Evolutionary conservation across 2,329 filamentous ascomycete species (phyloP), one percentile per base, ranked within the genome.

Genomic region (Aurifilum marmelostoma): DNA sequence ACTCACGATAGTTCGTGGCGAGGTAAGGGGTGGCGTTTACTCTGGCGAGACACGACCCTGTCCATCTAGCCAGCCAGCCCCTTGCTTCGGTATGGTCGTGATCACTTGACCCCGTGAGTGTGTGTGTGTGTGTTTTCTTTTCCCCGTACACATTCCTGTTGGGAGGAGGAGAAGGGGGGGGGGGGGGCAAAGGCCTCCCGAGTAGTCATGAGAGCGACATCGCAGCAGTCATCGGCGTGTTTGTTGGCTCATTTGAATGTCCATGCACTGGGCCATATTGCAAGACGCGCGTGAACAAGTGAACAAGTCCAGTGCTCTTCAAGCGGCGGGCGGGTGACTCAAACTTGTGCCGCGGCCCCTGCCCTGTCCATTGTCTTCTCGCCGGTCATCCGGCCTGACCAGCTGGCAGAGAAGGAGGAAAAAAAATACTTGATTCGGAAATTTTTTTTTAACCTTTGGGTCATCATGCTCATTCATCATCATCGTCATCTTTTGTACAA

Each of bases 191-290:
- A 21, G 56, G 56, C 29, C 56, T 37, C 56, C 56, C 29, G 21
- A 59, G 56, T n/a, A n/a, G 29, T 59, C 56, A 59, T 37, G 29
- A 59, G 29, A 59, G 56, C 56, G 56, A 59, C 56, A 59, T 59
- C 56, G 56, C 56, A 59, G 18, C 56, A 59, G 24, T 32, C 52
- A 29, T 29, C 27, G 12, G 54, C 14, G 27, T 6, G 14, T 16
- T 18, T 18, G 39, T 43, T 8, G n/a, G n/a, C n/a, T n/a, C n/a
- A n/a, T n/a, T 41, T 41, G 39, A 12, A 4, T 37, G 14, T 27
- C 52, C 21, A 32, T 56, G 24, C 54, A 3, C 56, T 18, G 16
- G 18, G 16, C 41, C 41, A 43, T 21, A 43, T 43, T 18, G 27
- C 54, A 34, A 9, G 21, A 34, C 4, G 14, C 54, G 54, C 27